A percentile compares a stretch with the other conserved stretches of the same genome.
Conservation (phyloP, 2,329 filamentous ascomycete genomes). For the Clarireedia paspali region DNA sequence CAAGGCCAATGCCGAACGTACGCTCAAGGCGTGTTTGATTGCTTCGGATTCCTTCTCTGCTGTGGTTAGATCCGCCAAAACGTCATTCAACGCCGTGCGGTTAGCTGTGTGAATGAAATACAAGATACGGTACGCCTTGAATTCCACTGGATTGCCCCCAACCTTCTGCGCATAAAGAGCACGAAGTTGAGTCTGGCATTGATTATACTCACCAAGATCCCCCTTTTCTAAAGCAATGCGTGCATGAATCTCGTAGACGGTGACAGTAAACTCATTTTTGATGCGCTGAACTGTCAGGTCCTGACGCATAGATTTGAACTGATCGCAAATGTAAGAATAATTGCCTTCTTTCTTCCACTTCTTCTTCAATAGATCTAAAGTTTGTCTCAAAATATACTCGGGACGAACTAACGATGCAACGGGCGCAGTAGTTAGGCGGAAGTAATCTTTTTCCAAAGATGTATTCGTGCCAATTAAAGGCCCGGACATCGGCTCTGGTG, state of each 20-base stretch:
- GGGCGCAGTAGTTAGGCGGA: constrained; percentile 85
- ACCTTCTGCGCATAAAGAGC: constrained; percentile 81
- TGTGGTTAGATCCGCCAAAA: constrained; percentile 96
- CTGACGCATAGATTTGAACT: constrained; percentile 97
- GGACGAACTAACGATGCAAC: constrained; percentile 86
- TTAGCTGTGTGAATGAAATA: constrained; percentile 99
- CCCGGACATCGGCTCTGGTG: constrained; percentile 48
- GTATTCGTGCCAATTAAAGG: constrained; percentile 83
- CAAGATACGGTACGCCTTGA: constrained; percentile 98
- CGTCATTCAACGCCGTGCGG: constrained; percentile 94
- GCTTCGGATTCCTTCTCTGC: constrained; percentile 83
- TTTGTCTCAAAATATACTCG: constrained; percentile 69
- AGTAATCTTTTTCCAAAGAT: constrained; percentile 84
- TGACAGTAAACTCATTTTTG: constrained; percentile 92
- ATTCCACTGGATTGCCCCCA: constrained; percentile 86
- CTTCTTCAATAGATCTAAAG: constrained; percentile 80
- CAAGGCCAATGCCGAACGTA: constrained; percentile 83
- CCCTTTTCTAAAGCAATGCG: constrained; percentile 96
- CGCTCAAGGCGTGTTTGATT: constrained; percentile 84
- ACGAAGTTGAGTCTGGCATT: constrained; percentile 97
- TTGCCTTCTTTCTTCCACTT: constrained; percentile 94
- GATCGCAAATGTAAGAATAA: constrained; percentile 96
- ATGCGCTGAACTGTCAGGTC: constrained; percentile 97
- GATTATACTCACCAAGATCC: constrained; percentile 99
- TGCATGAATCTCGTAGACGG: constrained; percentile 94